Evolutionary conservation across 106 monocot genomes (phyloP).

Genomic region (Dactylorhiza incarnata): DNA sequence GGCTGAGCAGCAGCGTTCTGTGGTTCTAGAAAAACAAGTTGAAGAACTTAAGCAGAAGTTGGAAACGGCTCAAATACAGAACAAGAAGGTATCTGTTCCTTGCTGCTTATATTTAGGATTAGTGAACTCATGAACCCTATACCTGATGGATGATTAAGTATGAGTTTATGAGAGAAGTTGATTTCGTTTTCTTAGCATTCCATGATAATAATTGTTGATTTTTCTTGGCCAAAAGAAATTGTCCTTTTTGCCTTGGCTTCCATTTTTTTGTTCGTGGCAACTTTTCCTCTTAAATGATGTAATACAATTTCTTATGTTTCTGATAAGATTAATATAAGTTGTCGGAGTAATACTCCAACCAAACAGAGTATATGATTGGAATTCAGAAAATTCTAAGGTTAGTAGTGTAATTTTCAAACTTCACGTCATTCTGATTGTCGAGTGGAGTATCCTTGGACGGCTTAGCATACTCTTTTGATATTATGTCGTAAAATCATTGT

Average conservation of each 20-base stretch:
- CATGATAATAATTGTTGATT: not conserved
- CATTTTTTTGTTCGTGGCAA: too few relatives aligned
- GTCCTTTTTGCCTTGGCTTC: not conserved
- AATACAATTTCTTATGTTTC: too few relatives aligned
- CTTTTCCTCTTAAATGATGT: too few relatives aligned
- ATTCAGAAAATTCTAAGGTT: too few relatives aligned
- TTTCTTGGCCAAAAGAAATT: not conserved
- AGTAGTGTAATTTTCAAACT: too few relatives aligned
- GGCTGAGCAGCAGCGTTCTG: constrained; percentile 22
- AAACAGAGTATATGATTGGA: too few relatives aligned
- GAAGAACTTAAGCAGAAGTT: constrained; percentile 42
- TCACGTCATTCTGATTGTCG: too few relatives aligned
- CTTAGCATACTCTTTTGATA: too few relatives aligned
- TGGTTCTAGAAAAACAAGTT: constrained; percentile 38
- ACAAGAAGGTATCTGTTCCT: constrained; percentile 22
- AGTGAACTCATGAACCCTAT: not conserved
- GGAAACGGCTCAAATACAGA: constrained; percentile 35
- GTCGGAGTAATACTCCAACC: too few relatives aligned
- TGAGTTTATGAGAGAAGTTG: not conserved
- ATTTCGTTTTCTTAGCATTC: not conserved
- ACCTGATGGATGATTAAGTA: not conserved
- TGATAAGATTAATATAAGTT: too few relatives aligned
- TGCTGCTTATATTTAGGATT: not conserved
- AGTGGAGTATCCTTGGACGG: too few relatives aligned
- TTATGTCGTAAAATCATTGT: too few relatives aligned